Percentiles rank a stretch among this genome's conserved stretches.
phyloP scores from a whole-genome alignment of 1,284 basidiomycete genomes.

The Exobasidium rhododendri region DNA sequence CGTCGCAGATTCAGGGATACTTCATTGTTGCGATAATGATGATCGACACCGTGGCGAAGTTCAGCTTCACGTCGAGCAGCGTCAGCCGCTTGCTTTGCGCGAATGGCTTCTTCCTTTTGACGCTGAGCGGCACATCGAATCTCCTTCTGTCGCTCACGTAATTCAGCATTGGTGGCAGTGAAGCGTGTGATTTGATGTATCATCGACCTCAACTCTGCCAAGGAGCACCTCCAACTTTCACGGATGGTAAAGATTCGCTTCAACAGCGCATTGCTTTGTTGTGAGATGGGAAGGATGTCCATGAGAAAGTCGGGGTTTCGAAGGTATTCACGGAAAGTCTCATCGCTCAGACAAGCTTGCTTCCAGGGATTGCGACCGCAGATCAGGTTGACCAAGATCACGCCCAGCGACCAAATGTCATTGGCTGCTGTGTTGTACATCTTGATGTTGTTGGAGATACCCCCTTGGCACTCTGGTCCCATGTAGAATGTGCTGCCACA shows the following conservation, averaged over 20 bases:
- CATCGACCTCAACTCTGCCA: conserved; percentile 40
- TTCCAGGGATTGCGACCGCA: conserved; percentile 85
- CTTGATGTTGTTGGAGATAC: conserved; percentile 60
- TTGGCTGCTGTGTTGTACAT: conserved; percentile 68
- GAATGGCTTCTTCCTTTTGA: conserved; percentile 21
- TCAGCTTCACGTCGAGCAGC: conserved; percentile 26
- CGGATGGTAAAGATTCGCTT: conserved; percentile 50
- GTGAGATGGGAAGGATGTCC: conserved; percentile 52
- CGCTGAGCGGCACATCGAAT: conserved; percentile 29
- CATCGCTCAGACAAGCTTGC: conserved; percentile 68
- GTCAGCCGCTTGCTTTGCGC: conserved; percentile 29
- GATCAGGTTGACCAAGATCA: conserved; percentile 84
- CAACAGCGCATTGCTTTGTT: conserved; percentile 48
- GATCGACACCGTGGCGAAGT: conserved; percentile 22
- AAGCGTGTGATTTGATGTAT: conserved; percentile 40
- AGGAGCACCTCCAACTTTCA: conserved; percentile 41
- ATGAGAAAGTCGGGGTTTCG: conserved; percentile 48
- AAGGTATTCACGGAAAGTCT: conserved; percentile 62
- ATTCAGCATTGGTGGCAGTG: conserved; percentile 46
- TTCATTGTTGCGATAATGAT: conserved; percentile 19
- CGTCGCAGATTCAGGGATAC: conserved; percentile 6
- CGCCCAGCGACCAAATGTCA: conserved; percentile 92
- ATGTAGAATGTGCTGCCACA: conserved; percentile 95
- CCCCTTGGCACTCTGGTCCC: conserved; percentile 94
- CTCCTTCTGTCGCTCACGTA: conserved; percentile 27